Percentiles rank a stretch among this genome's conserved stretches.
phyloP scores from a whole-genome alignment of 2,329 filamentous ascomycete genomes.

The Coleophoma crateriformis region DNA sequence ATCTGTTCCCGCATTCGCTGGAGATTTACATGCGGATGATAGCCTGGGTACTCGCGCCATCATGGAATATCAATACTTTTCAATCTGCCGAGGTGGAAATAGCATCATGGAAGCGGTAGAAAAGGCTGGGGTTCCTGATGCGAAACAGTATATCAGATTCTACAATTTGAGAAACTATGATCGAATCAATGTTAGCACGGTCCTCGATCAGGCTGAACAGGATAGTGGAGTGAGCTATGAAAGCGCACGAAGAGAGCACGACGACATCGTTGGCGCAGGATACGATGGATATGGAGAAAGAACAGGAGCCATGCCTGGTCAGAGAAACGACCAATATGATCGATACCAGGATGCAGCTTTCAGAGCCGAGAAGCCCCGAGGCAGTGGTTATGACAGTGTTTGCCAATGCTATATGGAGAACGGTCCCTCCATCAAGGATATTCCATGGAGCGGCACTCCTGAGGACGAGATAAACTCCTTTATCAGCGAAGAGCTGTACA shows the following conservation, averaged over 20 bases:
- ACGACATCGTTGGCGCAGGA: constrained; percentile 47
- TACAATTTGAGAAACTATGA: constrained; percentile 84
- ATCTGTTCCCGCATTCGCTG: constrained; percentile 75
- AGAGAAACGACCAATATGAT: constrained; percentile 28
- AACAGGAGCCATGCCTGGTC: constrained; percentile 27
- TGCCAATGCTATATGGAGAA: constrained; percentile 78
- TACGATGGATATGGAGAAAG: constrained; percentile 32
- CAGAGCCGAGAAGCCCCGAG: constrained; percentile 34
- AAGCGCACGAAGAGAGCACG: constrained; percentile 57
- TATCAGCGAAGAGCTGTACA: constrained; percentile 57
- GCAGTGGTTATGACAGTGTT: constrained; percentile 67
- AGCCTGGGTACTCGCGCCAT: constrained; percentile 76
- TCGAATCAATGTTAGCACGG: constrained; percentile 65
- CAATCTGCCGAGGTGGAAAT: constrained; percentile 70
- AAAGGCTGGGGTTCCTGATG: constrained; percentile 59
- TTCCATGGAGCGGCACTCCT: constrained; percentile 49
- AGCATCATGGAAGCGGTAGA: constrained; percentile 71
- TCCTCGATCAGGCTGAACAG: constrained; percentile 55
- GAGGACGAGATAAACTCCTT: constrained; percentile 55
- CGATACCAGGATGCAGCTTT: constrained; percentile 67
- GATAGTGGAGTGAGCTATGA: constrained; percentile 64
- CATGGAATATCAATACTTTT: constrained; percentile 83
- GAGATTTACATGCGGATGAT: constrained; percentile 67
- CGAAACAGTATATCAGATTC: constrained; percentile 70
- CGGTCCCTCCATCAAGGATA: constrained; percentile 59